A percentile compares a stretch with the other conserved stretches of the same genome.
phyloP scores from a whole-genome alignment of 2,329 filamentous ascomycete species.

The Phialemoniopsis sp. region DNA sequence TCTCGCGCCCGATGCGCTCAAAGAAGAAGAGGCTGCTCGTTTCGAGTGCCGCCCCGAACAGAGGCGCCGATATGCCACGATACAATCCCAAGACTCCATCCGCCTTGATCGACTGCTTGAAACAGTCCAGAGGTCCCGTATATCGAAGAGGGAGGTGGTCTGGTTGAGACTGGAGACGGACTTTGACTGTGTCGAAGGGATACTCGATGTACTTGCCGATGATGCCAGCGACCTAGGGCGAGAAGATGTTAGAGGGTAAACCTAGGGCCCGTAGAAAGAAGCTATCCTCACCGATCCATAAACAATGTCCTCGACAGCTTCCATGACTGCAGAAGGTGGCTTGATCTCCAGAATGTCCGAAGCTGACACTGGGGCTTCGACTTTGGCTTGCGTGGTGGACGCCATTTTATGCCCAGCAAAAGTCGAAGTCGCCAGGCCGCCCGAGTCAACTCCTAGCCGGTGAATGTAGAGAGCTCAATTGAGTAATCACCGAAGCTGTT shows the following conservation, averaged over 20 bases:
- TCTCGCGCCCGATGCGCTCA: constrained; percentile 69
- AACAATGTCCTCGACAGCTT: constrained; percentile 79
- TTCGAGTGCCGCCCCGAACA: constrained; percentile 87
- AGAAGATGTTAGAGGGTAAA: constrained; percentile 9
- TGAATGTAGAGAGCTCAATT: too few species aligned
- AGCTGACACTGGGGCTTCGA: constrained; percentile 8
- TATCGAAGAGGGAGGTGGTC: constrained; percentile 79
- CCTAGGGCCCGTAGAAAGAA: neutral
- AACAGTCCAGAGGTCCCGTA: constrained; percentile 86
- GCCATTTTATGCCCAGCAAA: constrained; percentile 12
- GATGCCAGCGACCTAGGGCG: constrained; percentile 67
- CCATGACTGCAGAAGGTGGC: constrained; percentile 41
- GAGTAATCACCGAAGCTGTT: too few species aligned
- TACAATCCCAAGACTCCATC: constrained; percentile 84
- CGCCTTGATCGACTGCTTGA: constrained; percentile 74
- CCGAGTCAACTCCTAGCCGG: neutral
- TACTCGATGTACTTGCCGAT: constrained; percentile 97
- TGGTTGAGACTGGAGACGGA: constrained; percentile 93
- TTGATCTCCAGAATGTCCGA: constrained; percentile 12
- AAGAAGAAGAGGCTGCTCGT: constrained; percentile 92
- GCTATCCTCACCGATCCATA: constrained; percentile 72
- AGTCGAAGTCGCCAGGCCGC: neutral
- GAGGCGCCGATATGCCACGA: constrained; percentile 85
- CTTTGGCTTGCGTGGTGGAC: constrained; percentile 10
- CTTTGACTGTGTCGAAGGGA: constrained; percentile 97